Evolutionary conservation across 805 yeast genomes (phyloP), one percentile per base, ranked within the genome.

Genomic region (Huiozyma sinensis): DNA sequence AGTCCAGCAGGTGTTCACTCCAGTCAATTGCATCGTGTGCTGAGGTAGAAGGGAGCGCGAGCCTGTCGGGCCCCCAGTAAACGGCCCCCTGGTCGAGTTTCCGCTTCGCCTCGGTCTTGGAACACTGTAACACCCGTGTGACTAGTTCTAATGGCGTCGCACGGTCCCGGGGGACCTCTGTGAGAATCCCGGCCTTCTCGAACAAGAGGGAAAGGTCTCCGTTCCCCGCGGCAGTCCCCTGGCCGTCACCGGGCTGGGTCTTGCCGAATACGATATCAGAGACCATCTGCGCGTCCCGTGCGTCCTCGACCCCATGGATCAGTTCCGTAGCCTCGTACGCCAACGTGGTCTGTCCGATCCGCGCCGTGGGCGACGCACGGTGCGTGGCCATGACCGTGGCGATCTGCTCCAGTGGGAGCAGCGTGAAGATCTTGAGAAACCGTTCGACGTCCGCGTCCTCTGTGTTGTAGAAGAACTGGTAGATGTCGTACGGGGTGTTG

Each of bases 281-380:
- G 39, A 89, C 83, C 57, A 90, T 95, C 33, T 75, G 64, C 0
- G 97, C 97, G 30, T 92, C 70, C 33, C 33, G 33, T 17, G 24
- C 0, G 79, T 59, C 39, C 77, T 70, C 63, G 92, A 97, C 0
- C 89, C 97, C 10, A 69, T 44, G 95, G 72, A 29, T 64, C 50
- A 1, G 81, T 77, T 87, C 95, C 6, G 90, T 83, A 39, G 89
- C 83, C 57, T 90, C 96, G 33, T 75, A 64, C 0, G 97, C 97
- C 30, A 92, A 70, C 33, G 11, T 8, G 39, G 77, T 70, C 63
- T 92, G 98, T 0, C 89, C 97, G 10, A 69, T 69, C 51, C 44
- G 95, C 72, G 29, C 64, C 51, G 1, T 81, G 77, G n/a, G 89
- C 86, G 44, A 73, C 24, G 60, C 46, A 5, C 54, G 48, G 55